Evolutionary conservation across 371 early-diverging fungal species (phyloP), one percentile per base, ranked within the genome.

Genomic region (Basidiobolus meristosporus): DNA sequence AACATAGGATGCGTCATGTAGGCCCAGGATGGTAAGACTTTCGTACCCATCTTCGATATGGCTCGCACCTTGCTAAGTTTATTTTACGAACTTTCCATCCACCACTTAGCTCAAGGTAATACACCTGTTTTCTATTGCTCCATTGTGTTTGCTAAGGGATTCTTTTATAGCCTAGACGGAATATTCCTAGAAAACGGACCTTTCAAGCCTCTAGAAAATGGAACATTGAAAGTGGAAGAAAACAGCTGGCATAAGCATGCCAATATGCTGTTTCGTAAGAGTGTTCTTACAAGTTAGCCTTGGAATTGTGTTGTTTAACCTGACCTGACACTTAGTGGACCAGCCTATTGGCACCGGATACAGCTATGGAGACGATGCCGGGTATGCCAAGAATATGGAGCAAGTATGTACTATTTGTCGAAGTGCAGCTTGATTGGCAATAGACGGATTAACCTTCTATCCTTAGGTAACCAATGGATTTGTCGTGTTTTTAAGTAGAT

Each of bases 281-380:
- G 31, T 12, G 37, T 3, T 30, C 5, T 11, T 20, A 2, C 7
- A 14, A 9, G 7, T 28, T 11, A 5, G 14, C 10, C 15, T 14
- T n/a, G 21, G 18, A 36, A 22, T 23, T 3, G 14, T 35, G 2
- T 18, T 22, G 11, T 29, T 29, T 7, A 36, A 15, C 14, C 14
- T 26, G 12, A 26, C 37, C 15, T 23, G 1, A n/a, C n/a, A n/a
- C 28, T 29, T 53, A 78, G 83, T 89, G 32, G 90, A 89, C 52
- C 86, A 86, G 42, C 90, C 90, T 16, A 70, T 77, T 10, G 85
- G 85, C 10, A 84, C 86, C 15, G 90, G 90, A 2, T 79, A 77
- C 46, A 60, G 54, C 29, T 66, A 52, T 54, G 59, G 46, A 39
- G 52, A 47, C 26, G 20, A n/a, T 21, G 34, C 30, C 11, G 18